Percentiles rank a stretch among this genome's conserved stretches.
phyloP scores from a whole-genome alignment of 1,284 basidiomycete genomes.

The Lentinula novae-zelandiae region DNA sequence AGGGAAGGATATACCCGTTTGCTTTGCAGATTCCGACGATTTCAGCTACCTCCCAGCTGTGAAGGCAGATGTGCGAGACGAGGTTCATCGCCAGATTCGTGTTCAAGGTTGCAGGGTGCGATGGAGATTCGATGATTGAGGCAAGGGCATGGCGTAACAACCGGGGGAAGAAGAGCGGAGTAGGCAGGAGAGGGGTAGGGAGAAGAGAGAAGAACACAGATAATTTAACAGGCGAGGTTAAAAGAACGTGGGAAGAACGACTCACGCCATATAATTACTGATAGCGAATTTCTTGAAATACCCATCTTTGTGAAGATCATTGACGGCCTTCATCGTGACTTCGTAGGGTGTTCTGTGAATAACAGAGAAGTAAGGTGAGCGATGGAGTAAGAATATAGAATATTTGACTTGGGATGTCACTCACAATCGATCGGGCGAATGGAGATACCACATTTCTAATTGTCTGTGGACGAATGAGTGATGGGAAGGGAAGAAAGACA shows the following conservation, averaged over 20 bases:
- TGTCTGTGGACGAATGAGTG: too few relatives aligned
- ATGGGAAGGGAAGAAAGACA: too few relatives aligned
- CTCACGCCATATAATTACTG: conserved; percentile 33
- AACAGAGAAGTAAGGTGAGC: too few relatives aligned
- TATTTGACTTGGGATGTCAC: too few relatives aligned
- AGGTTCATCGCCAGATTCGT: not conserved
- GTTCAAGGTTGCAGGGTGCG: not conserved
- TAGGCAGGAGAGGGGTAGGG: not conserved
- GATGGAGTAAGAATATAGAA: too few relatives aligned
- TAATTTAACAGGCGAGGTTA: not conserved
- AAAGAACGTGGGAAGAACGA: conserved; percentile 1
- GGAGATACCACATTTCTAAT: too few relatives aligned
- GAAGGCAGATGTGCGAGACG: too few relatives aligned
- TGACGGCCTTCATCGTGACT: conserved; percentile 41
- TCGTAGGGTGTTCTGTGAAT: conserved; percentile 37
- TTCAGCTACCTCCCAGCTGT: conserved; percentile 57
- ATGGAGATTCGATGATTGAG: not conserved
- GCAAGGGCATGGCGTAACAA: too few relatives aligned
- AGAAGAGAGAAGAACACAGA: not conserved
- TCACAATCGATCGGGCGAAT: too few relatives aligned
- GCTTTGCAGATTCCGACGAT: conserved; percentile 52
- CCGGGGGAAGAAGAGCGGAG: too few relatives aligned
- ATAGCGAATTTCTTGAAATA: conserved; percentile 33
- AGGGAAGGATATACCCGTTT: conserved; percentile 58
- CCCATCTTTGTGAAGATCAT: conserved; percentile 42